These are phyloP conservation scores for Cladosporium oxysporum DNA, from an alignment of 2,329 filamentous ascomycete genomes.

Conservation along the genomic window DNA sequence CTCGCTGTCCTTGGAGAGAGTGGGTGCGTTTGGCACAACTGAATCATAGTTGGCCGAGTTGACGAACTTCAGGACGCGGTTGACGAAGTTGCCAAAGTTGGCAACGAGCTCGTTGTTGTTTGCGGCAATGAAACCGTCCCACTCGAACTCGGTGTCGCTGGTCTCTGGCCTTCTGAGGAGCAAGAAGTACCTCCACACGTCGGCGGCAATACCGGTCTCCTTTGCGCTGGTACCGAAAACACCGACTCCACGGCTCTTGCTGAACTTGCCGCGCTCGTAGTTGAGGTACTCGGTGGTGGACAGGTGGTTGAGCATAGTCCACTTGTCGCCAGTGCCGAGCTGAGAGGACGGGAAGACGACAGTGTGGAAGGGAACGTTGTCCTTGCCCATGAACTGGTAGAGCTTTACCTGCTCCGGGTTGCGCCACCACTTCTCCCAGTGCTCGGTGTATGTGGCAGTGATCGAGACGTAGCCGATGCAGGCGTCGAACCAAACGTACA, in stretches of 20 bases:
- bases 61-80: slow-evolving; percentile 65
- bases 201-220: slow-evolving; percentile 78
- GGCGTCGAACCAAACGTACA: slow-evolving; percentile 93
- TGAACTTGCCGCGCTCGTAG: slow-evolving; percentile 89
- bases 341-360: slow-evolving; percentile 90
- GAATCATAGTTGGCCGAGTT: slow-evolving; percentile 71
- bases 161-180: slow-evolving; percentile 82
- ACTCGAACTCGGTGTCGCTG: slow-evolving; percentile 86
- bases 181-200: slow-evolving; percentile 94
- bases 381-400: slow-evolving; percentile 96
- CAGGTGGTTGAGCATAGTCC: slow-evolving; percentile 87
- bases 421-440: slow-evolving; percentile 95
- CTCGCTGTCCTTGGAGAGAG: slow-evolving; percentile 25
- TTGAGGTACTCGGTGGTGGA: slow-evolving; percentile 89
- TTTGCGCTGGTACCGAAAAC: slow-evolving; percentile 90
- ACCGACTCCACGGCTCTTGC: slow-evolving; percentile 83
- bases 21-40: slow-evolving; percentile 56
- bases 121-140: slow-evolving; percentile 76
- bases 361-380: slow-evolving; percentile 84
- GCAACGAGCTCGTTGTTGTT: slow-evolving; percentile 90
- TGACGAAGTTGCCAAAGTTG: slow-evolving; percentile 65
- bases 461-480: slow-evolving; percentile 96
- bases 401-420: slow-evolving; percentile 84
- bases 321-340: slow-evolving; percentile 78
- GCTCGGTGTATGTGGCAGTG: slow-evolving; percentile 81